phyloP scores from a whole-genome alignment of 257 asterid species.

The Striga asiatica region DNA sequence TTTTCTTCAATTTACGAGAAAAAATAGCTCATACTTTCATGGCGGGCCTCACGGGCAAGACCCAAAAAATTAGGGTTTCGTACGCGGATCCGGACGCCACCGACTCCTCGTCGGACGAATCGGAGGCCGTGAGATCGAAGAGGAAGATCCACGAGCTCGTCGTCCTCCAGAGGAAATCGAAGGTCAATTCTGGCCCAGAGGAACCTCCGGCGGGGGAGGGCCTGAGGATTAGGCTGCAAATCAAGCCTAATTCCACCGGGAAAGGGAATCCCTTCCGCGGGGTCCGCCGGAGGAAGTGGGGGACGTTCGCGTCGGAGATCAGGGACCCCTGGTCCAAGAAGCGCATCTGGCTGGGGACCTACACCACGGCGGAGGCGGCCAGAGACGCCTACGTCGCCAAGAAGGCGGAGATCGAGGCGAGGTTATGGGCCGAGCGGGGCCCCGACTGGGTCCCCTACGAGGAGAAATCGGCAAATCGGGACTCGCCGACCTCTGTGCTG shows the following conservation, averaged over 20 bases:
- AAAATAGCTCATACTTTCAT: too few relatives aligned
- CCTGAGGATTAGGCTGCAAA: too few relatives aligned
- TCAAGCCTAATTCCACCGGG: too few relatives aligned
- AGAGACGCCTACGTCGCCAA: slow-evolving; percentile 20
- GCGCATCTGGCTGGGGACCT: slow-evolving; percentile 36
- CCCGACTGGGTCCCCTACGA: slow-evolving; percentile 10
- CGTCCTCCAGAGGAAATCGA: not conserved
- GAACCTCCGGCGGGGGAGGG: too few relatives aligned
- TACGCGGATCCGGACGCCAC: slow-evolving; percentile 53
- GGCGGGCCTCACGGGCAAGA: too few relatives aligned
- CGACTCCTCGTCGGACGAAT: slow-evolving; percentile 45
- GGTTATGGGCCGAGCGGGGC: slow-evolving; percentile 9
- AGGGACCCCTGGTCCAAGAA: slow-evolving; percentile 26
- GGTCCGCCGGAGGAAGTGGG: slow-evolving; percentile 23
- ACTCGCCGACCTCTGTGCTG: slow-evolving; percentile 25
- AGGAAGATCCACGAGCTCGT: slow-evolving; percentile 26
- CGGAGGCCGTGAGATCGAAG: slow-evolving; percentile 18
- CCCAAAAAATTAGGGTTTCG: slow-evolving; percentile 21
- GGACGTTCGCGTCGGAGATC: slow-evolving; percentile 27
- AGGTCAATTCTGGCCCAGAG: not conserved
- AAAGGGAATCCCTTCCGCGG: too few relatives aligned
- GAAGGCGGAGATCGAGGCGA: slow-evolving; percentile 21
- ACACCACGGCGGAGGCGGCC: slow-evolving; percentile 32
- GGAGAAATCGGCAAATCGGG: not conserved
- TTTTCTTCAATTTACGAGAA: too few relatives aligned